phyloP scores from a whole-genome alignment of 1,284 basidiomycete genomes.

The Takashimella koratensis region DNA sequence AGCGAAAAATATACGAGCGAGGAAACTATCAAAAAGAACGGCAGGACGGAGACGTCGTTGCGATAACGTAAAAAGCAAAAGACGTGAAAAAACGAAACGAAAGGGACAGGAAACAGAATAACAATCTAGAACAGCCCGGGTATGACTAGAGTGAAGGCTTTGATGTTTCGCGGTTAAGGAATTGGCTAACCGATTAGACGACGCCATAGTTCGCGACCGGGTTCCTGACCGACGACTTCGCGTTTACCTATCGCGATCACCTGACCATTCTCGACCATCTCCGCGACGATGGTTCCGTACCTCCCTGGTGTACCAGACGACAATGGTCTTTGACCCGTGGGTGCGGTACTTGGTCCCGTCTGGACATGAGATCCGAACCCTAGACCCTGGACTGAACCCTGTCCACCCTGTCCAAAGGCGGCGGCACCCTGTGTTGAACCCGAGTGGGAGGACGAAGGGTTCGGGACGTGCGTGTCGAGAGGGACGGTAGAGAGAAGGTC shows the following conservation, averaged over 20 bases:
- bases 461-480: neutral
- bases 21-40: neutral
- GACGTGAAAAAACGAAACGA: neutral
- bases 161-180: too few relatives aligned
- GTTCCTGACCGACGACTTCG: conserved; percentile 18
- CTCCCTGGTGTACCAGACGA: neutral
- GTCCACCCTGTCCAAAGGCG: neutral
- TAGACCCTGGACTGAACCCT: neutral
- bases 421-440: neutral
- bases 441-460: neutral
- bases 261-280: conserved; percentile 17
- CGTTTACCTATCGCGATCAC: conserved; percentile 15
- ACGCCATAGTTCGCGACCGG: conserved; percentile 18
- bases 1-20: too few relatives aligned
- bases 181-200: conserved; percentile 19
- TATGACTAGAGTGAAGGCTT: too few relatives aligned
- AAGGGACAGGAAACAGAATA: too few relatives aligned
- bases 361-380: neutral
- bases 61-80: neutral
- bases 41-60: neutral
- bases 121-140: too few relatives aligned
- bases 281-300: neutral
- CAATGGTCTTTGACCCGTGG: neutral
- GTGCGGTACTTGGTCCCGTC: neutral
- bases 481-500: conserved; percentile 34